These are phyloP conservation scores for Mycena metata DNA, from an alignment of 768 basidiomycete species.

Conservation along the genomic window DNA sequence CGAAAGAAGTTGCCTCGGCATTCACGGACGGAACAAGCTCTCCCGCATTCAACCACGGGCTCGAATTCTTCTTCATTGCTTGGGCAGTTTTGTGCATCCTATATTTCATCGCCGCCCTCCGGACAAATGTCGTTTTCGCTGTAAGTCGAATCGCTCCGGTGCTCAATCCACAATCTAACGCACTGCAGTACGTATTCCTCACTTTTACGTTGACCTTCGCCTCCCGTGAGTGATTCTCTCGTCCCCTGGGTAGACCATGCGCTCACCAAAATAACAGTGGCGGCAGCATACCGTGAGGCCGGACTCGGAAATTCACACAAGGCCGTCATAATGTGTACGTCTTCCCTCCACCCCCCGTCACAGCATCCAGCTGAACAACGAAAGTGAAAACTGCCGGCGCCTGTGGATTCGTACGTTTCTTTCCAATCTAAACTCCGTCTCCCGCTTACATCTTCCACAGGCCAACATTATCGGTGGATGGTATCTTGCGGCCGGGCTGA, in stretches of 20 bases:
- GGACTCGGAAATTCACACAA: conserved; percentile 26
- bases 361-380: neutral
- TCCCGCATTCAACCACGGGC: conserved; percentile 31
- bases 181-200: conserved; percentile 25
- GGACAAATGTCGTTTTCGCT: conserved; percentile 35
- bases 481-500: conserved; percentile 32
- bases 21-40: conserved; percentile 14
- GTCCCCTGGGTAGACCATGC: too few relatives aligned
- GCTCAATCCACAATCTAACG: neutral
- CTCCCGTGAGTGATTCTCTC: conserved; percentile 15
- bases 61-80: conserved; percentile 33
- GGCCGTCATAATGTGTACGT: conserved; percentile 22
- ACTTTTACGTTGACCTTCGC: conserved; percentile 28
- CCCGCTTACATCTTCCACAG: neutral
- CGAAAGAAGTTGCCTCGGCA: conserved; percentile 33
- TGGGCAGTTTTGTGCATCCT: conserved; percentile 34
- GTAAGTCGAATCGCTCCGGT: conserved; percentile 3
- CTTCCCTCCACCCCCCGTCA: neutral
- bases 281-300: conserved; percentile 15
- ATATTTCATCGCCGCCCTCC: conserved; percentile 30
- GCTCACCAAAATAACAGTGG: conserved; percentile 11
- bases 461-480: conserved; percentile 29
- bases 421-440: neutral
- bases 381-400: conserved; percentile 33
- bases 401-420: conserved; percentile 31